Evolutionary conservation across 139 green algal genomes (phyloP).

Genomic region (Chlamydomonas schloesseri): DNA sequence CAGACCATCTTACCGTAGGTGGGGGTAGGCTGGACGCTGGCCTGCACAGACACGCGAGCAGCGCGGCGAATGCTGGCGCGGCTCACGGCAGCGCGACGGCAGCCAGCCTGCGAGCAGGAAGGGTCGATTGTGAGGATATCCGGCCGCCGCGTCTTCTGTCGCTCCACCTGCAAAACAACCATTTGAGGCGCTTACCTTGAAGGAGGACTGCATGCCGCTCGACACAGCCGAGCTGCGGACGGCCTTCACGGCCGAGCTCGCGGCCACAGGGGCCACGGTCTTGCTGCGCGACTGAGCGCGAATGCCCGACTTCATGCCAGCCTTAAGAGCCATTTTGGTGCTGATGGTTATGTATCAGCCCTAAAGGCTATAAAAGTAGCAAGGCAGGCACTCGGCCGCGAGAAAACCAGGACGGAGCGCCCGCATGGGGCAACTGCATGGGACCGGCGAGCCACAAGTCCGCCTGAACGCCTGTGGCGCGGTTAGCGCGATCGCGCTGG

Average conservation of each 20-base stretch:
- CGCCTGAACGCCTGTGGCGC: no score
- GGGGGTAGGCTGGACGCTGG: background rate
- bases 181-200: conserved; percentile 31
- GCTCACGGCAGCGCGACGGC: conserved; percentile 12
- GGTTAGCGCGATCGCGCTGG: no score
- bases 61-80: conserved; percentile 15
- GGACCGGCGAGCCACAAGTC: no score
- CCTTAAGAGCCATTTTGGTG: conserved; percentile 30
- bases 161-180: background rate
- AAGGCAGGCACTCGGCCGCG: no score
- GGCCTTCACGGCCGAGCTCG: conserved; percentile 21
- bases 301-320: conserved; percentile 15
- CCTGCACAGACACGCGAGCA: background rate
- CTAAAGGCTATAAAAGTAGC: no score
- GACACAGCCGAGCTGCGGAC: background rate
- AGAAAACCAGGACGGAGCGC: no score
- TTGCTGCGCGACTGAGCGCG: background rate
- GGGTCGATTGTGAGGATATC: background rate
- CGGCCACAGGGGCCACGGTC: background rate
- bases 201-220: background rate
- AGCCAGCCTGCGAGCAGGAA: conserved; percentile 1
- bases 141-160: background rate
- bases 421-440: no score
- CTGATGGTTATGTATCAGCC: no score
- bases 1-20: conserved; percentile 2